A percentile compares a stretch with the other conserved stretches of the same genome.
These are phyloP conservation scores for Coleophoma eucalyptorum DNA, from an alignment of 2,329 filamentous ascomycete species.

Conservation along the genomic window DNA sequence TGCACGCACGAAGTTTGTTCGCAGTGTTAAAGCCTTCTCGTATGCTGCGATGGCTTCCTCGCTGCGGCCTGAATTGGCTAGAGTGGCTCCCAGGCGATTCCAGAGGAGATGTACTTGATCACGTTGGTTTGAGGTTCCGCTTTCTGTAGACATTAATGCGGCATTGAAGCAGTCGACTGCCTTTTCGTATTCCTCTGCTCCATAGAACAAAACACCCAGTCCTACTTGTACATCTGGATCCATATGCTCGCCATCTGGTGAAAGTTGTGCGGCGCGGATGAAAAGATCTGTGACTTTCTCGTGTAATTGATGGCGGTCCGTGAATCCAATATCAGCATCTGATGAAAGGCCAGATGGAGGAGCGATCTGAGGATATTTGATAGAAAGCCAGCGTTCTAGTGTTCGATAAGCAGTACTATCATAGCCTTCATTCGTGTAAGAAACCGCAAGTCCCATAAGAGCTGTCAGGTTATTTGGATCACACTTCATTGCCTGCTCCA, in stretches of 20 bases:
- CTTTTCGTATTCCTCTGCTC: conserved; percentile 96
- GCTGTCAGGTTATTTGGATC: conserved; percentile 85
- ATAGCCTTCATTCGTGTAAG: conserved; percentile 98
- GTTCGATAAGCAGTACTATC: conserved; percentile 96
- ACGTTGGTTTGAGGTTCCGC: conserved; percentile 77
- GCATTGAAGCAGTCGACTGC: conserved; percentile 97
- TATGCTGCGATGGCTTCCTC: conserved; percentile 98
- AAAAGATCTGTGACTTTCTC: conserved; percentile 87
- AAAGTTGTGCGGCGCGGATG: conserved; percentile 87
- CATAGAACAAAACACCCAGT: conserved; percentile 94
- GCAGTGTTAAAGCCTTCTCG: conserved; percentile 82
- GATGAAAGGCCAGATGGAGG: conserved; percentile 65
- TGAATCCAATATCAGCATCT: conserved; percentile 85
- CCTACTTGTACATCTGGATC: conserved; percentile 98
- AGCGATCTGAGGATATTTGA: conserved; percentile 85
- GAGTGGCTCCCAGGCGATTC: conserved; percentile 93
- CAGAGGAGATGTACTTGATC: conserved; percentile 90
- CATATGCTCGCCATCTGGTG: conserved; percentile 90
- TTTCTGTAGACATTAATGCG: conserved; percentile 80
- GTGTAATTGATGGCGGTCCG: conserved; percentile 84
- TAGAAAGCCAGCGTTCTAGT: conserved; percentile 92
- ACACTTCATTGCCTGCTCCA: conserved; percentile 85
- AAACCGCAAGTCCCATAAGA: conserved; percentile 92
- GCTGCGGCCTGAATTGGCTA: conserved; percentile 88
- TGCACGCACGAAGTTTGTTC: conserved; percentile 94